These are phyloP conservation scores for Auriscalpium orientale DNA, from an alignment of 768 basidiomycete species.

Conservation along the genomic window DNA sequence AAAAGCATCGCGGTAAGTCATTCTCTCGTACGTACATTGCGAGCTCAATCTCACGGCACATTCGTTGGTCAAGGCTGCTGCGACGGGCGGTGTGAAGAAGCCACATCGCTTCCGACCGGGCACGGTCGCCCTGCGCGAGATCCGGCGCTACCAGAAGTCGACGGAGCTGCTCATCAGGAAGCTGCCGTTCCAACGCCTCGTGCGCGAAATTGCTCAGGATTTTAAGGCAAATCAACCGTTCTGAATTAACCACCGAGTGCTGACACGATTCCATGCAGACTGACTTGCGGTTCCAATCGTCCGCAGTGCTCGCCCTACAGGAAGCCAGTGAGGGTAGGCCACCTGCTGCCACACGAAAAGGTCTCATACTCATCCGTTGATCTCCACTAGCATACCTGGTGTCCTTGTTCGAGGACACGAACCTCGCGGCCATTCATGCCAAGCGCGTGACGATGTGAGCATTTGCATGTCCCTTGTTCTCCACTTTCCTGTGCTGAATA, in stretches of 20 bases:
- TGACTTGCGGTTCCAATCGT: constrained; percentile 90
- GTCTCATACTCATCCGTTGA: neutral
- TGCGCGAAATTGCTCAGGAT: constrained; percentile 91
- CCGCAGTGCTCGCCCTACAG: constrained; percentile 84
- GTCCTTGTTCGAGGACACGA: constrained; percentile 75
- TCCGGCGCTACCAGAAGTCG: constrained; percentile 85
- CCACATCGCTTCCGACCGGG: constrained; percentile 83
- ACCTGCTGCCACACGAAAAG: too few species aligned
- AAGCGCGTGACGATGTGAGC: constrained; percentile 71
- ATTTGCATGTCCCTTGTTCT: neutral
- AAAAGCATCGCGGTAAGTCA: constrained; percentile 41
- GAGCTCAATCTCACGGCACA: neutral
- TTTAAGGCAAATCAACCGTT: constrained; percentile 53
- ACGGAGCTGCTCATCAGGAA: constrained; percentile 88
- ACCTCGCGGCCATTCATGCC: constrained; percentile 77
- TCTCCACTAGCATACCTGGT: constrained; percentile 51
- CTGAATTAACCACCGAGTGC: neutral
- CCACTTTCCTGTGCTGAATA: neutral
- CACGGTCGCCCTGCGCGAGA: constrained; percentile 91
- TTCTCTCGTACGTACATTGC: neutral
- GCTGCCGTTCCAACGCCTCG: constrained; percentile 89
- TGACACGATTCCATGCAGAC: constrained; percentile 35
- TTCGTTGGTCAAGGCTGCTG: constrained; percentile 16
- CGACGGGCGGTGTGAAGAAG: constrained; percentile 91
- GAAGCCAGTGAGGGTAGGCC: constrained; percentile 61